Percentiles rank a stretch among this genome's conserved stretches.
Conservation (phyloP, 164 flowering plant genomes). For the Liquidambar formosana region DNA sequence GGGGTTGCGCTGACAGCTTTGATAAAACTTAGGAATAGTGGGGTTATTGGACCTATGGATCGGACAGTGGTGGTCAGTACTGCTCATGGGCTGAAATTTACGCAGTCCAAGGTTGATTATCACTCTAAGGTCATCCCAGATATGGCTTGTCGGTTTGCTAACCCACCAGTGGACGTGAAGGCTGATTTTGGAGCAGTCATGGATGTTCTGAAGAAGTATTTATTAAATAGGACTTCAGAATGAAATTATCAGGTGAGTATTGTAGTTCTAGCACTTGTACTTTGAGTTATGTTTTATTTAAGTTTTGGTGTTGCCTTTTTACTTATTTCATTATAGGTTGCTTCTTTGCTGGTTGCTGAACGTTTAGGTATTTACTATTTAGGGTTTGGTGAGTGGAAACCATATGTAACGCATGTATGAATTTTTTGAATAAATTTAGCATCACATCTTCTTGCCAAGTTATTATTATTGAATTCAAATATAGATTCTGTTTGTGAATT, state of each 20-base stretch:
- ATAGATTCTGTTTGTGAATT: too few species aligned
- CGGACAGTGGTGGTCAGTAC: slow-evolving; percentile 92
- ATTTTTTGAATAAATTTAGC: too few species aligned
- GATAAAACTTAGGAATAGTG: slow-evolving; percentile 70
- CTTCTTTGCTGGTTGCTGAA: too few species aligned
- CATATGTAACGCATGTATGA: too few species aligned
- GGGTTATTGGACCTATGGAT: slow-evolving; percentile 62
- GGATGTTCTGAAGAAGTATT: slow-evolving; percentile 63
- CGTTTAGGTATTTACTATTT: too few species aligned
- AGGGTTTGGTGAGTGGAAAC: too few species aligned
- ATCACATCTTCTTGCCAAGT: too few species aligned
- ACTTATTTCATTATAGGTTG: too few species aligned
- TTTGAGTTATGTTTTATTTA: too few species aligned
- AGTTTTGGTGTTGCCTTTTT: too few species aligned
- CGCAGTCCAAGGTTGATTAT: slow-evolving; percentile 82
- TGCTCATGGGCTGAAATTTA: slow-evolving; percentile 90
- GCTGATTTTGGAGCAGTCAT: slow-evolving; percentile 68
- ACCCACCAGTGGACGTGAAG: slow-evolving; percentile 62
- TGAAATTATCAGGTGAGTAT: background rate
- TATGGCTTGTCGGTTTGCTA: slow-evolving; percentile 62
- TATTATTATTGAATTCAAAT: too few species aligned
- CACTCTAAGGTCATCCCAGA: slow-evolving; percentile 60
- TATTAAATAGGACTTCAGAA: slow-evolving; percentile 25
- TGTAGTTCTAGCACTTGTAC: background rate
- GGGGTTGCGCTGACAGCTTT: slow-evolving; percentile 87